Evolutionary conservation across 352 stramenopile genomes (phyloP), one percentile per base, ranked within the genome.

Genomic region (Globisporangium paroecandrum): DNA sequence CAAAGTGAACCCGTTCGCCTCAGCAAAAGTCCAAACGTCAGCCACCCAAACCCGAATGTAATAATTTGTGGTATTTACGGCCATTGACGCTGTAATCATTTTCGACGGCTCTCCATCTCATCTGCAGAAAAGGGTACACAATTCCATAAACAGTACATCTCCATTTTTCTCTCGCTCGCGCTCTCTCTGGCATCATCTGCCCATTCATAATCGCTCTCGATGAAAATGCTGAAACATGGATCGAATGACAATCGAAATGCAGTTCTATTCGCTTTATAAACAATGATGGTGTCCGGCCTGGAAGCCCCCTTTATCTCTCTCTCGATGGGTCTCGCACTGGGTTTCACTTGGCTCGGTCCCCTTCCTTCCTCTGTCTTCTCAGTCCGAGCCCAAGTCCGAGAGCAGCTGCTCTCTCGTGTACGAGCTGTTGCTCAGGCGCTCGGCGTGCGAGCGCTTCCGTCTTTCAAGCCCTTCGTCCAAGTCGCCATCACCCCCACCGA

Each of bases 321-420:
- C 41, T 49, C 41, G 18, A 47, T 20, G 5, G 15, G 13, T 32
- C 29, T 32, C 29, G 29, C 29, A 32, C 29, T 32, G 29, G 29
- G 29, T 32, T 46, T 47, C 41, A 3, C 41, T 15, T 47, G 41
- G 36, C 9, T 41, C 36, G 12, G 15, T 47, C 41, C 2, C 41
- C 41, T 47, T 47, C 41, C 5, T 20, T n/a, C 13, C 13, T 47
- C 3, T 47, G 4, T 15, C 13, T 15, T 49, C 41, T 49, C 41
- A 49, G 13, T 49, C 15, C 15, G 41, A 49, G 41, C 41, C 41
- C 41, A 64, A 27, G 43, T 64, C 58, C 13, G 38, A 43, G 3
- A 64, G 12, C n/a, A 64, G 58, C 58, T 64, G 58, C 13, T 64
- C 58, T 22, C 24, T 24, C 58, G 58, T 56, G 58, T 64, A 64